Base-by-base conservation (phyloP, 768 basidiomycete genomes). In the Pleurotus sapidus region DNA sequence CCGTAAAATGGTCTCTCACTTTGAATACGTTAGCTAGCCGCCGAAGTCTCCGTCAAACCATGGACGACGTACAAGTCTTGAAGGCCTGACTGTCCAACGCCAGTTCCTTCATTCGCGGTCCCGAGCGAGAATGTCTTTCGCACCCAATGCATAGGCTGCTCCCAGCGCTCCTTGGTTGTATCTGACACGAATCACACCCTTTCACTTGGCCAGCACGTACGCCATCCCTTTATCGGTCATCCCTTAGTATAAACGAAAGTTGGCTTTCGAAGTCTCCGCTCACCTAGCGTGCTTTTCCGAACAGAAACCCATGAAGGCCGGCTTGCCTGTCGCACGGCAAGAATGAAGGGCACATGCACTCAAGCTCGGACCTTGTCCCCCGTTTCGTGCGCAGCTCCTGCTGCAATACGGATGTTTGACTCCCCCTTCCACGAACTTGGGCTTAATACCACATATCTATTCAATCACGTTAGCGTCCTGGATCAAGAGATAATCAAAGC, bases 381-480 rank as follows among this genome's bases (percentile, higher is more conserved):
- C 76, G 59, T 70, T 77, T 46, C 82, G 74, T 55, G 85, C 85
- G 64, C 85, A 87, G 49, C 78, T 83, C 61, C 76, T 82, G 62
- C 86, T 77, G 63, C 85, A 87, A 65, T 81, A 87, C 30, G 79
- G 76, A 63, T 86, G 84, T 60, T 75, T 75, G 59, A 74, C 68
- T 15, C 85, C 86, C 59, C 80, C 77, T 61, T 86, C 86, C n/a
- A 83, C 68, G 65, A 79, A 86, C 72, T 83, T 87, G 12, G 84
- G 83, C 66, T 78, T 84, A 58, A 73, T 73, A 12, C 81, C 79
- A 68, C 86, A 87, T 57, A 77, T 76, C 86, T 87, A 56, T 18
- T 34, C 30, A 34, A 34, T 3, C 30, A 9, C 9, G 30, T 23
- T 18, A 40, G n/a, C 18, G 23, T 45, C 45, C 34, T 9, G 11